A percentile compares a stretch with the other conserved stretches of the same genome.
These are phyloP conservation scores for Cryptosporidium ubiquitum DNA, from an alignment of 169 alveolate species.

Conservation along the genomic window DNA sequence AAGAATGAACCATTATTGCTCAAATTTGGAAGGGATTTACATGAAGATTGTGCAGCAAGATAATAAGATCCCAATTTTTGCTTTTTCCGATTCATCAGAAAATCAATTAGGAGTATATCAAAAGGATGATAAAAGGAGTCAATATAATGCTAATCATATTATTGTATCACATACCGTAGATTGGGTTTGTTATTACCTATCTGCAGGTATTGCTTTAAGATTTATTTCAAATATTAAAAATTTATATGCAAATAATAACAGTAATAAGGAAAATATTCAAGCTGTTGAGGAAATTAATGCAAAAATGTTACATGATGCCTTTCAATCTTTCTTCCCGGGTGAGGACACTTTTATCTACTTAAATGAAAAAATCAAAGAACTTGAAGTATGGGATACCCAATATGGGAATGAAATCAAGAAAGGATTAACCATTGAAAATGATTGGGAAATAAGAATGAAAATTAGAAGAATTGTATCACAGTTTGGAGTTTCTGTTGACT, in stretches of 20 bases:
- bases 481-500: constrained; percentile 42
- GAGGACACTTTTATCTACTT: constrained; percentile 36
- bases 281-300: background rate
- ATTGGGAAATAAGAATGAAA: constrained; percentile 72
- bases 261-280: background rate
- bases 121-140: constrained; percentile 49
- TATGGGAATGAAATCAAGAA: constrained; percentile 43
- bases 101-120: constrained; percentile 48
- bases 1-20: constrained; percentile 70
- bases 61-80: constrained; percentile 30
- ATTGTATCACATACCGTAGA: constrained; percentile 52
- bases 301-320: constrained; percentile 2
- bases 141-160: constrained; percentile 43
- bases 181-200: constrained; percentile 60
- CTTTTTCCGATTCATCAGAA: constrained; percentile 40
- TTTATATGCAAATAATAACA: background rate
- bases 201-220: constrained; percentile 65
- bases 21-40: constrained; percentile 42
- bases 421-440: constrained; percentile 55
- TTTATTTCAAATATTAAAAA: background rate
- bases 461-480: constrained; percentile 58
- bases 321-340: constrained; percentile 31
- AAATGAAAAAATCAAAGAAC: constrained; percentile 50
- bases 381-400: constrained; percentile 66
- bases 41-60: constrained; percentile 17